Percentiles rank a stretch among this genome's conserved stretches.
phyloP scores from a whole-genome alignment of 805 yeast genomes.

The Candida wancherniae region DNA sequence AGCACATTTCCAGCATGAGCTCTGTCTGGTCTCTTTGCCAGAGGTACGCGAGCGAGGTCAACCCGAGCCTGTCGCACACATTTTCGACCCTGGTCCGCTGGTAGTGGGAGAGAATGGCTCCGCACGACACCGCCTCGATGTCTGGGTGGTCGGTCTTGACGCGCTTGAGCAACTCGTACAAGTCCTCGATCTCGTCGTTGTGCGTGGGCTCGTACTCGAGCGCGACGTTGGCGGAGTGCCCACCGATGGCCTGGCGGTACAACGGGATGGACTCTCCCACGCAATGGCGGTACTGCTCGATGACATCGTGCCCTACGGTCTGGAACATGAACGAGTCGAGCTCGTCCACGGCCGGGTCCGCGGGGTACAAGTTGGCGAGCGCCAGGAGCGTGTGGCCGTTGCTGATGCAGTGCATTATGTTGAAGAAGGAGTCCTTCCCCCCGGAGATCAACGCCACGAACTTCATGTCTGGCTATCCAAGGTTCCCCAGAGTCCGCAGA shows the following conservation, averaged over 20 bases:
- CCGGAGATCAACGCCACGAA: constrained; percentile 91
- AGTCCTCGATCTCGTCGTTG: constrained; percentile 86
- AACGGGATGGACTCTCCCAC: constrained; percentile 62
- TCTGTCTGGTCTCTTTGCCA: constrained; percentile 88
- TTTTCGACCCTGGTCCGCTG: constrained; percentile 92
- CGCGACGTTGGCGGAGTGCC: constrained; percentile 56
- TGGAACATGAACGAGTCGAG: constrained; percentile 96
- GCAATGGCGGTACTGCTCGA: constrained; percentile 62
- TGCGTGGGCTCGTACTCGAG: constrained; percentile 66
- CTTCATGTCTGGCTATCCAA: constrained; percentile 69
- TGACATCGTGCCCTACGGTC: constrained; percentile 87
- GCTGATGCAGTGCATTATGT: constrained; percentile 76
- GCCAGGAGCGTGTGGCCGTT: constrained; percentile 86
- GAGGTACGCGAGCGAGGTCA: constrained; percentile 67
- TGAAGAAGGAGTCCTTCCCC: constrained; percentile 93
- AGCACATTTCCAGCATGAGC: constrained; percentile 78
- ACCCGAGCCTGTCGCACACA: constrained; percentile 70
- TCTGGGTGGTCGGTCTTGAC: constrained; percentile 61
- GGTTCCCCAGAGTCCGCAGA: too few relatives aligned
- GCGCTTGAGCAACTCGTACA: constrained; percentile 46
- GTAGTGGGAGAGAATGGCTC: constrained; percentile 93
- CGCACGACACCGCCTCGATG: constrained; percentile 83
- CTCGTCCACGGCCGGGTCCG: constrained; percentile 43
- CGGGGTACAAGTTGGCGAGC: constrained; percentile 78
- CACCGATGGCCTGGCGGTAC: constrained; percentile 61